Base-by-base conservation (phyloP, 352 stramenopile species). In the Pythium dissotocum region DNA sequence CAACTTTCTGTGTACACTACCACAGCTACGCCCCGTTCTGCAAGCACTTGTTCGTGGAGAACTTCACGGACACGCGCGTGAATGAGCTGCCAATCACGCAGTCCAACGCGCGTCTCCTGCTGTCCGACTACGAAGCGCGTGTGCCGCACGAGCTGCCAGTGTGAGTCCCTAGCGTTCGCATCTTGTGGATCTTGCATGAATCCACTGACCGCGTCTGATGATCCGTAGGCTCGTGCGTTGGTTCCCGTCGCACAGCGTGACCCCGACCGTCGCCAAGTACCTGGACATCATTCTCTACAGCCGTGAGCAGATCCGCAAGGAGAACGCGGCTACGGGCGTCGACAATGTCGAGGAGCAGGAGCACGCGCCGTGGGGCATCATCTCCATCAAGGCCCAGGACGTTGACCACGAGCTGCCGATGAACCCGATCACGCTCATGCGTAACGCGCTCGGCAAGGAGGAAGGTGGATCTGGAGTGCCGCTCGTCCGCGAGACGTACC, bases 241-340 rank as follows among this genome's bases (percentile, higher is more conserved):
- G 87, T 99, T 99, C 77, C 92, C 94, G 55, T 85, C 84, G 33
- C 90, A 98, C 75, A 91, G 91, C 48, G 83, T 98, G 56, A 94
- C 83, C 21, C 81, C 91, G 1, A 79, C 67, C 28, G 78, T 90
- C n/a, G 95, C 97, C 59, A 97, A 98, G 72, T 98, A 96, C 76
- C 75, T 99, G 36, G 97, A 99, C 83, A 89, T 99, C 60, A 99
- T 99, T 69, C 77, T 99, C 13, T 99, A 99, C 87, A 98, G 94
- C 60, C 86, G 97, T 54, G 97, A 99, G 66, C 97, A 99, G 85
- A 99, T 99, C 68, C 77, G 85, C 60, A 98, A 98, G 65, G 93
- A 98, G 74, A 99, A 98, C 76, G 88, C 78, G 24, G 93, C 93
- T 16, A 92, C 87, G 21, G 83, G 79, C 3, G 61, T 80, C 14